Conservation (phyloP, 768 basidiomycete species). For the Termitomyces sp. region DNA sequence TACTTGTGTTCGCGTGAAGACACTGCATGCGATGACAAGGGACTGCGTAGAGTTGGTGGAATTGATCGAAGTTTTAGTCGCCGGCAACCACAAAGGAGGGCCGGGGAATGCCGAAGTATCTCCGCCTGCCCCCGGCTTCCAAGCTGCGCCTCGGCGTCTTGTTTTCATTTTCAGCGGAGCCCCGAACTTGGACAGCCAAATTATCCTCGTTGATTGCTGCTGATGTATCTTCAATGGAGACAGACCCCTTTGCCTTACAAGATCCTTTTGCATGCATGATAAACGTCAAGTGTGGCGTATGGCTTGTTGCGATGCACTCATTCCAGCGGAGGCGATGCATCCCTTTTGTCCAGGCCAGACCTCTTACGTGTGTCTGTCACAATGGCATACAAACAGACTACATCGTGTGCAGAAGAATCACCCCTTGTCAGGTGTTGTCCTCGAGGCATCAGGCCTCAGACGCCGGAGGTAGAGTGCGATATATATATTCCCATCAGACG, state of each 20-base stretch:
- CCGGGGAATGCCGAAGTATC: background rate
- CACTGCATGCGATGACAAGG: no score
- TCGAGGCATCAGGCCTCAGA: slow-evolving; percentile 9
- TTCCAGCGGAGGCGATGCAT: background rate
- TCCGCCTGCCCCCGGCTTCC: background rate
- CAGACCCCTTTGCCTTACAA: background rate
- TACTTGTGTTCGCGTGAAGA: no score
- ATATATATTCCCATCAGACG: slow-evolving; percentile 15
- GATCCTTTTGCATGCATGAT: background rate
- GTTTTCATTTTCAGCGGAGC: background rate
- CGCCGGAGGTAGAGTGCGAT: background rate
- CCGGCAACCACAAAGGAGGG: background rate
- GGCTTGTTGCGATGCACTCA: no score
- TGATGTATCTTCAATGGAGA: background rate
- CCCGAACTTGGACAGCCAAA: background rate
- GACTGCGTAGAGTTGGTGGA: no score
- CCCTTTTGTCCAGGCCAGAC: background rate
- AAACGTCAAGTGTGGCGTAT: background rate
- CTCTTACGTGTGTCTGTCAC: slow-evolving; percentile 1
- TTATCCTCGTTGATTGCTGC: background rate
- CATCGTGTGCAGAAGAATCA: background rate
- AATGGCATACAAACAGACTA: background rate
- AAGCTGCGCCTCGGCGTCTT: background rate
- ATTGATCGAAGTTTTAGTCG: no score
- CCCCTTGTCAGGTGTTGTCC: slow-evolving; percentile 8